phyloP scores from a whole-genome alignment of 2,329 filamentous ascomycete genomes.

The Phyllosticta paracitricarpa region DNA sequence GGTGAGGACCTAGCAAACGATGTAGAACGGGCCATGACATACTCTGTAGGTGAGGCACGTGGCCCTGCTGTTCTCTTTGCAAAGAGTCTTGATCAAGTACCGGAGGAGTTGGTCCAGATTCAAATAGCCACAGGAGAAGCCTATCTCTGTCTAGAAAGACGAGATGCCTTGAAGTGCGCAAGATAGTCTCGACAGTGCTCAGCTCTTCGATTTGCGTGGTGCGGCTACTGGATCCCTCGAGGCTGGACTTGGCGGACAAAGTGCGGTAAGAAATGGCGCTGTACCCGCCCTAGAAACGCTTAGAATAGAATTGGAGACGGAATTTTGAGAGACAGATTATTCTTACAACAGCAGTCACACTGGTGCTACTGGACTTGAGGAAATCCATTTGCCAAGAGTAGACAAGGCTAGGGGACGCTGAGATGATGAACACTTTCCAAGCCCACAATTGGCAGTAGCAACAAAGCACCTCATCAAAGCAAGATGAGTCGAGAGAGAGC shows the following conservation, averaged over 20 bases:
- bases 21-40: neutral
- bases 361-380: slow-evolving; percentile 8
- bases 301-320: neutral
- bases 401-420: slow-evolving; percentile 11
- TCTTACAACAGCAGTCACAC: slow-evolving; percentile 7
- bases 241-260: neutral
- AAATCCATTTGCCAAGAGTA: slow-evolving; percentile 5
- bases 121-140: slow-evolving; percentile 10
- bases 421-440: slow-evolving; percentile 4
- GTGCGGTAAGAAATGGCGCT: slow-evolving; percentile 3
- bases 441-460: slow-evolving; percentile 2
- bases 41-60: neutral
- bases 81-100: slow-evolving; percentile 5
- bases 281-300: slow-evolving; percentile 1
- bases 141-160: slow-evolving; percentile 6
- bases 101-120: slow-evolving; percentile 1
- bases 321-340: neutral
- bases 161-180: slow-evolving; percentile 5
- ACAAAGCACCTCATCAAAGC: slow-evolving; percentile 10
- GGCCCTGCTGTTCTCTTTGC: slow-evolving; percentile 6
- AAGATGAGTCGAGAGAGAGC: slow-evolving; percentile 24
- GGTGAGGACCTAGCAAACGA: slow-evolving; percentile 15
- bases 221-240: neutral
- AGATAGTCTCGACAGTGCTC: slow-evolving; percentile 3
- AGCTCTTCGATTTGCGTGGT: slow-evolving; percentile 1